A percentile compares a stretch with the other conserved stretches of the same genome.
Evolutionary conservation across 140 eudicot genomes (phyloP).

Genomic region (Bidens hawaiensis): DNA sequence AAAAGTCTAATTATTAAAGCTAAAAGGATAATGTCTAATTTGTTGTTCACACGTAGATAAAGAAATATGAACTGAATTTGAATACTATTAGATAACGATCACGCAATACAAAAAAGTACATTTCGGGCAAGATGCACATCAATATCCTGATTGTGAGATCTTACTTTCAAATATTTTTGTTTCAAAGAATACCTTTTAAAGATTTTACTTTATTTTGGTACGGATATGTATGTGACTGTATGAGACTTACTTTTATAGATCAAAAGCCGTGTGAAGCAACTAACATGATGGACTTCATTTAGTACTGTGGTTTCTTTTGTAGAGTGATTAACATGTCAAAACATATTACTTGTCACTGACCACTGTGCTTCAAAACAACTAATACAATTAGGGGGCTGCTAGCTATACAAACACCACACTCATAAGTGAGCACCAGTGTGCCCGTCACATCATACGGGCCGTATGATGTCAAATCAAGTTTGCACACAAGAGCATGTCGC

Average conservation of each 20-base stretch:
- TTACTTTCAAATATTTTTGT: slow-evolving; percentile 3
- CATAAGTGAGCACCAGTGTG: no score
- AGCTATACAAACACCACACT: no score
- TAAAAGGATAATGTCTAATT: neutral
- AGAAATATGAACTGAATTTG: neutral
- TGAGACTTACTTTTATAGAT: slow-evolving; percentile 4
- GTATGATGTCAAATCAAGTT: no score
- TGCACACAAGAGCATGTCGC: no score
- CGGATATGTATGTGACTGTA: slow-evolving; percentile 1
- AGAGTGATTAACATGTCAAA: slow-evolving; percentile 12
- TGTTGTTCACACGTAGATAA: slow-evolving; percentile 5
- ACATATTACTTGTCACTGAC: neutral
- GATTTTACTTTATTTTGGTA: slow-evolving; percentile 15
- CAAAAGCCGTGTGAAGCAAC: slow-evolving; percentile 5
- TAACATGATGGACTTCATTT: slow-evolving; percentile 4
- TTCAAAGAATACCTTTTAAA: neutral
- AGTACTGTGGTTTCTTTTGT: neutral
- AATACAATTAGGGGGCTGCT: no score
- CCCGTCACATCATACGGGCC: no score
- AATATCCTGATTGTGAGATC: slow-evolving; percentile 20
- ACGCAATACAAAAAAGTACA: slow-evolving; percentile 9
- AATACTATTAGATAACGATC: neutral
- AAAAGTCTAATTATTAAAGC: neutral
- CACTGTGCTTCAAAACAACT: neutral
- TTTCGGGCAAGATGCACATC: slow-evolving; percentile 6